Percentiles rank a stretch among this genome's conserved stretches.
phyloP scores from a whole-genome alignment of 441 rosid species.

The Erodium texanum region DNA sequence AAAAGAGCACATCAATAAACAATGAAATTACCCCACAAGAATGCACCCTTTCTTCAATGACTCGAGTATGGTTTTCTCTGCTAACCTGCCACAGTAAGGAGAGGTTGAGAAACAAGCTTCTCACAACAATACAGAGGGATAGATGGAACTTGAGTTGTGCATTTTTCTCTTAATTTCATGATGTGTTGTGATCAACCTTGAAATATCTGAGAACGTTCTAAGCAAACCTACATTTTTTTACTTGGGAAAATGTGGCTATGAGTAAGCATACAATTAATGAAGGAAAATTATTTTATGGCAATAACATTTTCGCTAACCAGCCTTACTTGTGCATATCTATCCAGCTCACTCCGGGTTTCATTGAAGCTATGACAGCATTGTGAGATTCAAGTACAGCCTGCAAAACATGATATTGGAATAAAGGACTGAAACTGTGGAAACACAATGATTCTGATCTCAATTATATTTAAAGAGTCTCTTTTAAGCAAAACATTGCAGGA shows the following conservation, averaged over 20 bases:
- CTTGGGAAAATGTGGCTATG: neutral
- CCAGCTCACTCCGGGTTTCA: slow-evolving; percentile 91
- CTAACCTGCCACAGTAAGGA: slow-evolving; percentile 46
- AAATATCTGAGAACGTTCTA: neutral
- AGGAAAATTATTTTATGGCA: neutral
- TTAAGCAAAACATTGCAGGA: neutral
- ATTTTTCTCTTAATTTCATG: neutral
- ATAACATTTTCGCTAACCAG: slow-evolving; percentile 6
- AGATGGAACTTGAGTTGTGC: neutral
- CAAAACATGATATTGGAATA: slow-evolving; percentile 17
- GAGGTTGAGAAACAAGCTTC: slow-evolving; percentile 8
- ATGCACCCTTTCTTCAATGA: slow-evolving; percentile 58
- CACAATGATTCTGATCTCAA: neutral
- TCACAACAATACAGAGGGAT: neutral
- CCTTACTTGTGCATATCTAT: slow-evolving; percentile 93
- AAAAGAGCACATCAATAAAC: slow-evolving; percentile 12
- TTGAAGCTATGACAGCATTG: slow-evolving; percentile 65
- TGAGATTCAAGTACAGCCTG: slow-evolving; percentile 92
- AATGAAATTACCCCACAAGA: slow-evolving; percentile 52
- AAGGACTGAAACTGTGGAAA: slow-evolving; percentile 10
- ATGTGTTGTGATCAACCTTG: neutral
- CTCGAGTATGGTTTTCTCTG: slow-evolving; percentile 70
- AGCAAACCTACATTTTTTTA: neutral
- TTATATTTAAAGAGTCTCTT: neutral
- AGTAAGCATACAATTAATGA: neutral